Evolutionary conservation across 495 filamentous ascomycete species (phyloP), one percentile per base, ranked within the genome.

Genomic region (Hapsidospora chrysogenum): DNA sequence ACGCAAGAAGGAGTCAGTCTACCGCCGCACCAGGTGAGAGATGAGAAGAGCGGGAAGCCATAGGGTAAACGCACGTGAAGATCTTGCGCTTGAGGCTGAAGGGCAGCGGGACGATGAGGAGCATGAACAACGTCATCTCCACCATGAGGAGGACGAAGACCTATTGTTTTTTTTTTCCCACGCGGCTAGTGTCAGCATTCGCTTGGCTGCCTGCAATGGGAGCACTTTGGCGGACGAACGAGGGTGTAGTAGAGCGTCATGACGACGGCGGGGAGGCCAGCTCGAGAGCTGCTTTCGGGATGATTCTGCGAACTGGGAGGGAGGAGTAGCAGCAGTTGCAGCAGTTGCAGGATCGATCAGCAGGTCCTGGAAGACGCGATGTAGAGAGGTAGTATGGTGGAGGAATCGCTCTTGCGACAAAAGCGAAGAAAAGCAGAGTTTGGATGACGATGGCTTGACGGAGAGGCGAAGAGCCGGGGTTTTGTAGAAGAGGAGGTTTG

Each of bases 191-290:
- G 0, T 23, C 2, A 16, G 23, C 22, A n/a, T 18, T 16, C 10
- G 1, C 11, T 10, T 17, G 2, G 1, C 9, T 25, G 3, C 15
- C 2, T 11, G 5, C 11, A n/a, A n/a, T n/a, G n/a, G n/a, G n/a
- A n/a, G n/a, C n/a, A n/a, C n/a, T n/a, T 7, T 22, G 25, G 17
- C 20, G 17, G 31, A 73, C 84, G 52, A 81, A 95, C 89, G 37
- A 97, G 72, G 48, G 73, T 85, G 70, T 93, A 97, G 68, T 97
- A 97, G 56, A 97, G 85, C 60, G 92, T 97, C 89, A 97, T 97
- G 18, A 18, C 26, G 36, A 22, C 25, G 33, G 22, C 33, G 33
- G 21, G 33, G 33, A 19, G 17, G 25, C 25, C 16, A 21, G 18
- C 23, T 36, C 33, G 23, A 5, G 22, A 36, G 33, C 33, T 36